A percentile compares a stretch with the other conserved stretches of the same genome.
Evolutionary conservation across 176 grass and related monocot species (phyloP).

Genomic region (Bromus sterilis): DNA sequence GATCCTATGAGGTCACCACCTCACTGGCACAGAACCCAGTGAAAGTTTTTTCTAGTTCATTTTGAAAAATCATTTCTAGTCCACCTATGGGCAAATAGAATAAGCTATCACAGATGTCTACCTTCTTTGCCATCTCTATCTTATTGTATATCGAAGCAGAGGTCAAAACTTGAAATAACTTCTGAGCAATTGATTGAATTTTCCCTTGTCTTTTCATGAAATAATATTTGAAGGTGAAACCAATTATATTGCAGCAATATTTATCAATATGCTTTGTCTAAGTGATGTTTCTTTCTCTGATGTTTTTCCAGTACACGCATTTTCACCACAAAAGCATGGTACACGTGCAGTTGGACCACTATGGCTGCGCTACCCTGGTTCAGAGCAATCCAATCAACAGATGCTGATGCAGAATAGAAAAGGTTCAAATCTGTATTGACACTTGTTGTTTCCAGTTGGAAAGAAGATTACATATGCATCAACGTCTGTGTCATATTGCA

Average conservation of each 20-base stretch:
- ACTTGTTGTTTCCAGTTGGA: background rate
- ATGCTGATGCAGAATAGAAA: background rate
- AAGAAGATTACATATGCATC: background rate
- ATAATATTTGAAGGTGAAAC: background rate
- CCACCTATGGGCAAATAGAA: background rate
- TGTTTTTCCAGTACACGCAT: background rate
- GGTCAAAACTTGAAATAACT: background rate
- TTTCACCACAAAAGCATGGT: background rate
- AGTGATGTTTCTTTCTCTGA: background rate
- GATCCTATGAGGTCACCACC: background rate
- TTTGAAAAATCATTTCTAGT: background rate
- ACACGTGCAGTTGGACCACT: background rate
- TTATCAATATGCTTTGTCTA: background rate
- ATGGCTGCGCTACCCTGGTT: background rate
- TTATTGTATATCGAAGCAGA: background rate
- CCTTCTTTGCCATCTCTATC: background rate
- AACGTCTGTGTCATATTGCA: background rate
- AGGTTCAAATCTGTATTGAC: background rate
- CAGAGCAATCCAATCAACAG: background rate
- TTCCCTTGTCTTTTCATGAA: background rate
- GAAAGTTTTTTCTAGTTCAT: background rate
- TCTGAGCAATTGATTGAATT: background rate
- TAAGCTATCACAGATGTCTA: background rate
- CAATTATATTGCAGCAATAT: background rate
- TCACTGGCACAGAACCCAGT: background rate